Conservation (phyloP, 164 flowering plant species). For the Houttuynia cordata region DNA sequence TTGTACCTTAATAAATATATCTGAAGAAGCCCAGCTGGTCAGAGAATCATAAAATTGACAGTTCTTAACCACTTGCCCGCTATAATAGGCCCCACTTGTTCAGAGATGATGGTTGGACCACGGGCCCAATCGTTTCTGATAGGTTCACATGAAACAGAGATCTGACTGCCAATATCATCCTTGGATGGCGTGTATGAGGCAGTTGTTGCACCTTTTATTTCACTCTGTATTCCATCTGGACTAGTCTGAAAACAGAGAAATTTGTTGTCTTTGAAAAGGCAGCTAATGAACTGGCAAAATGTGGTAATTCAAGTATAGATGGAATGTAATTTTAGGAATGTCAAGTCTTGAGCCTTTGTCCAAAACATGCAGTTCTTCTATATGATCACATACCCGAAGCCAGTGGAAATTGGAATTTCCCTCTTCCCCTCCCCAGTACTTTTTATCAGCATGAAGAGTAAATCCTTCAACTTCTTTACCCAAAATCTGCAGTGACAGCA, state of each 20-base stretch:
- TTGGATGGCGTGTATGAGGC: constrained; percentile 51
- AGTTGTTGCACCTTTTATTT: constrained; percentile 53
- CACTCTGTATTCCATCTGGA: constrained; percentile 58
- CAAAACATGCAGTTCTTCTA: no score
- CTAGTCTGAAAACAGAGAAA: constrained; percentile 36
- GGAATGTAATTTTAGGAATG: background rate
- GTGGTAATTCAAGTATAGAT: background rate
- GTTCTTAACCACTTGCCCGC: constrained; percentile 43
- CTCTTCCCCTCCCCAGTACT: constrained; percentile 98
- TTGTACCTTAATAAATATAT: no score
- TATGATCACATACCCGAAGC: constrained; percentile 51
- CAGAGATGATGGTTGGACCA: constrained; percentile 74
- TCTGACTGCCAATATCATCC: constrained; percentile 66
- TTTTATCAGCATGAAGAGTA: constrained; percentile 44
- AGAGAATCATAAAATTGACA: no score
- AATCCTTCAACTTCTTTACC: constrained; percentile 78
- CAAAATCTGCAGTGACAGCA: constrained; percentile 56
- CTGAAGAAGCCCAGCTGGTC: no score
- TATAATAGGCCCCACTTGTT: constrained; percentile 70
- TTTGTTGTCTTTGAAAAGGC: background rate
- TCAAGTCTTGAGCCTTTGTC: no score
- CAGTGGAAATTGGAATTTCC: constrained; percentile 80
- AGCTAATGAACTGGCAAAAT: background rate
- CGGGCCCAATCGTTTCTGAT: constrained; percentile 84
- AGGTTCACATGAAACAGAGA: constrained; percentile 93